Evolutionary conservation across 805 yeast species (phyloP), one percentile per base, ranked within the genome.

Genomic region (Starmerella bombi): DNA sequence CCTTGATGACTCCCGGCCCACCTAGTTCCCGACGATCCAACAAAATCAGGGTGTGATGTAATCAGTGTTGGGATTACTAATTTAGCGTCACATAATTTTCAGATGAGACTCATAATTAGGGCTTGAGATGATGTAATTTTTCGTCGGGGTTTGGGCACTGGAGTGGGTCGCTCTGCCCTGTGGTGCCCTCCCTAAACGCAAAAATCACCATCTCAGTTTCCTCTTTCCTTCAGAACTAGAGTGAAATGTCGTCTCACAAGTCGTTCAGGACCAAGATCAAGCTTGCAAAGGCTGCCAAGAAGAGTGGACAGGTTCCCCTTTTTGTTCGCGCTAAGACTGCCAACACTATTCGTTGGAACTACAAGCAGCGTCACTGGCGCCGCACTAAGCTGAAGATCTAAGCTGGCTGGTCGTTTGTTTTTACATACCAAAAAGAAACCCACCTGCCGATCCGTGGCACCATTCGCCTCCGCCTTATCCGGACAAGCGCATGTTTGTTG

Each of bases 331-430:
- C 86, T 71, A 88, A 85, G 81, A 84, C 97, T 68, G 78, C 73
- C 71, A 88, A 84, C 93, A 86, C 77, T 63, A 80, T 91, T 76
- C 84, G 61, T 55, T 62, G 58, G 53, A 88, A 88, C 75, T 93
- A 94, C 67, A 91, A 91, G 85, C 85, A 97, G 83, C 81, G 97
- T 79, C 94, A 91, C 91, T 88, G 98, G 98, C 88, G 95, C 82
- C 83, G 97, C 81, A 88, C 96, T 65, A 88, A 88, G 93, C 77
- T 88, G 73, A 75, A 77, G 78, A 70, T 88, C 77, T 88, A 86
- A 82, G 66, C 62, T 23, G 25, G 39, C 28, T 29, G 40, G 28
- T 15, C 25, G 20, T 33, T 14, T 39, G 7, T 12, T 28, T 12
- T 28, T 28, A 28, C 17, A 10, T 15, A 6, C 17, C 31, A 28